Evolutionary conservation across 305 asterid species (phyloP).

Genomic region (Fraxinus paxiana): DNA sequence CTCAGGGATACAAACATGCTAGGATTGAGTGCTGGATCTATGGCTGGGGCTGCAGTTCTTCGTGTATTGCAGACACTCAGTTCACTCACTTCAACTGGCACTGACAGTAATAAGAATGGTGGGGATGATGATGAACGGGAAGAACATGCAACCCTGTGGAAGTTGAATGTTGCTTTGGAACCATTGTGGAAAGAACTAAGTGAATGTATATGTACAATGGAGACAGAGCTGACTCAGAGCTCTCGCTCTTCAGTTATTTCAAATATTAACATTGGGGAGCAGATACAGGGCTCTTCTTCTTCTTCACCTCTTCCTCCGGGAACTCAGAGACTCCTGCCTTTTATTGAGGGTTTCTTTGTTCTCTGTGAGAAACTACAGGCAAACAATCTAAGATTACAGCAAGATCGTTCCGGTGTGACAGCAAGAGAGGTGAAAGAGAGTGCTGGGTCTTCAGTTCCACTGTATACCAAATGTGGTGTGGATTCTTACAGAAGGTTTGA

Average conservation of each 20-base stretch:
- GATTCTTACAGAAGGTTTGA: slow-evolving; percentile 64
- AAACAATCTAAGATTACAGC: slow-evolving; percentile 54
- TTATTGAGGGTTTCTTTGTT: slow-evolving; percentile 90
- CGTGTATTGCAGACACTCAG: slow-evolving; percentile 91
- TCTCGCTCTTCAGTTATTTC: slow-evolving; percentile 48
- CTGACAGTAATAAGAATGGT: slow-evolving; percentile 40
- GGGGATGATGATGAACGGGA: slow-evolving; percentile 62
- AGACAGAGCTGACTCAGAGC: slow-evolving; percentile 68
- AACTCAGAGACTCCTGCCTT: slow-evolving; percentile 92
- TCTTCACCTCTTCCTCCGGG: slow-evolving; percentile 92
- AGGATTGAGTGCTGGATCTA: slow-evolving; percentile 95
- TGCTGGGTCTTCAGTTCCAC: slow-evolving; percentile 45
- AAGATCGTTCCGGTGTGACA: slow-evolving; percentile 63
- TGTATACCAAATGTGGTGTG: slow-evolving; percentile 30
- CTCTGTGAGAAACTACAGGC: slow-evolving; percentile 89
- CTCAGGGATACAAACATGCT: slow-evolving; percentile 88
- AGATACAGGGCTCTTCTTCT: slow-evolving; percentile 67
- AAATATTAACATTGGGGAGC: slow-evolving; percentile 57
- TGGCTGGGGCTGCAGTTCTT: slow-evolving; percentile 98
- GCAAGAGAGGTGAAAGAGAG: slow-evolving; percentile 91
- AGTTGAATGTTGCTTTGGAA: slow-evolving; percentile 77
- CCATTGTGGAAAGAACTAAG: slow-evolving; percentile 92
- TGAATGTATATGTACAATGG: slow-evolving; percentile 82
- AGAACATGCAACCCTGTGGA: slow-evolving; percentile 80
- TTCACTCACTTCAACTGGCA: slow-evolving; percentile 56